Percentiles rank a stretch among this genome's conserved stretches.
Conservation (phyloP, 2,329 filamentous ascomycete species). For the Aspergillus viridinutans region DNA sequence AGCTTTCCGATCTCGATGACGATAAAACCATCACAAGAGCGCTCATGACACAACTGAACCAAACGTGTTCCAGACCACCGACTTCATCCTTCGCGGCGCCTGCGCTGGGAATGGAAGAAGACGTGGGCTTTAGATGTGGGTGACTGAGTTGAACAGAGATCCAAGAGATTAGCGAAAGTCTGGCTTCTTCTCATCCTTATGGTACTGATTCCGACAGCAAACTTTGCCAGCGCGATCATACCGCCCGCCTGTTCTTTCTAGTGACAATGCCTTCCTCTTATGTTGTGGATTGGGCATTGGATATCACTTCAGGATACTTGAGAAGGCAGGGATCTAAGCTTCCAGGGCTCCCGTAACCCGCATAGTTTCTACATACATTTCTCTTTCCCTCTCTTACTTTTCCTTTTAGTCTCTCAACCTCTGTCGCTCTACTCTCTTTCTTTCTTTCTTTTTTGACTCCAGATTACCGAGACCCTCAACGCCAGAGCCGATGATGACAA, state of each 20-base stretch:
- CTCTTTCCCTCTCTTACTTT: background rate
- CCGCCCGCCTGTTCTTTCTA: background rate
- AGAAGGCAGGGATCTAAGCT: background rate
- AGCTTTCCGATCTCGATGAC: constrained; percentile 35
- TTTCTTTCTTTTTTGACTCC: background rate
- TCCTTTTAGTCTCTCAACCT: background rate
- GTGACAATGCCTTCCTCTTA: background rate
- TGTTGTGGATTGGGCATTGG: background rate
- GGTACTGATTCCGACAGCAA: background rate
- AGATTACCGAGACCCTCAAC: background rate
- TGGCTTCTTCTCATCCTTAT: background rate
- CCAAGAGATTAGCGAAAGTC: constrained; percentile 33
- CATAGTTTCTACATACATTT: background rate
- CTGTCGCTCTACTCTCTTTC: background rate
- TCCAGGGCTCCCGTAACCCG: background rate
- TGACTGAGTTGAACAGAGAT: constrained; percentile 50
- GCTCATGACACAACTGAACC: constrained; percentile 33
- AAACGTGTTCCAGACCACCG: constrained; percentile 19
- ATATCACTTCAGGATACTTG: background rate
- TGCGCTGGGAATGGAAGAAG: constrained; percentile 34
- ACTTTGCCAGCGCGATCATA: background rate
- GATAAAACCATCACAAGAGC: constrained; percentile 36
- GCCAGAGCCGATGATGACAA: constrained; percentile 27
- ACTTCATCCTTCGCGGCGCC: constrained; percentile 32
- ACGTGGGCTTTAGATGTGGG: constrained; percentile 24